A percentile compares a stretch with the other conserved stretches of the same genome.
Conservation (phyloP, 2,329 filamentous ascomycete genomes). For the Hawksworthiomyces lignivorus region DNA sequence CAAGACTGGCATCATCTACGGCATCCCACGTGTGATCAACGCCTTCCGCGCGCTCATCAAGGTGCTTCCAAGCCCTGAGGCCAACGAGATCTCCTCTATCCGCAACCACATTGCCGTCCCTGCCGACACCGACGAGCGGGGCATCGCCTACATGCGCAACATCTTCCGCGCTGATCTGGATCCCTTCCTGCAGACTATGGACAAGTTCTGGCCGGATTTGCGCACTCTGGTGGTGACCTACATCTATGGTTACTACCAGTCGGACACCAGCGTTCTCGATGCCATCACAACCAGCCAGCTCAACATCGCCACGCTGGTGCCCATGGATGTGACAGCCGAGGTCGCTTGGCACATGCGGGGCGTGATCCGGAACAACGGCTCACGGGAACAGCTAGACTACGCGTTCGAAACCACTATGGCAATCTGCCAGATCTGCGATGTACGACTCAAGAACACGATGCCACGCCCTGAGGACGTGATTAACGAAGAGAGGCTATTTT, state of each 20-base stretch:
- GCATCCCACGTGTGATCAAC: slow-evolving; percentile 21
- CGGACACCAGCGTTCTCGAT: slow-evolving; percentile 18
- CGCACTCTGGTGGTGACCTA: slow-evolving; percentile 18
- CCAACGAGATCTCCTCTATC: slow-evolving; percentile 17
- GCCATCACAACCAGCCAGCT: slow-evolving; percentile 18
- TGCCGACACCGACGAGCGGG: slow-evolving; percentile 9
- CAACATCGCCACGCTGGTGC: slow-evolving; percentile 20
- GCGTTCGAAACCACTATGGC: slow-evolving; percentile 11
- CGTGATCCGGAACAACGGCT: slow-evolving; percentile 18
- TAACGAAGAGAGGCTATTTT: slow-evolving; percentile 12
- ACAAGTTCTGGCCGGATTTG: slow-evolving; percentile 20
- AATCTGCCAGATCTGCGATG: slow-evolving; percentile 14
- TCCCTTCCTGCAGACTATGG: slow-evolving; percentile 18
- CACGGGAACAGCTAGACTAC: slow-evolving; percentile 13
- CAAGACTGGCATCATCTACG: slow-evolving; percentile 21
- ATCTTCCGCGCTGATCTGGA: slow-evolving; percentile 21
- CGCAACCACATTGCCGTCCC: slow-evolving; percentile 15
- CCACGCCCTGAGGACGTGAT: slow-evolving; percentile 18
- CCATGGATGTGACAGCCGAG: slow-evolving; percentile 20
- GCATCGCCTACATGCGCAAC: slow-evolving; percentile 19
- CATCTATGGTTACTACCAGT: slow-evolving; percentile 22
- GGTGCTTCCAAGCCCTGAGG: slow-evolving; percentile 14
- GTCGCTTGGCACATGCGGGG: slow-evolving; percentile 22
- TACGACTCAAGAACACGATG: slow-evolving; percentile 18
- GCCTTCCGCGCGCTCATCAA: slow-evolving; percentile 18